Evolutionary conservation across 805 yeast genomes (phyloP), one percentile per base, ranked within the genome.

Genomic region (Yamadazyma phyllophila): DNA sequence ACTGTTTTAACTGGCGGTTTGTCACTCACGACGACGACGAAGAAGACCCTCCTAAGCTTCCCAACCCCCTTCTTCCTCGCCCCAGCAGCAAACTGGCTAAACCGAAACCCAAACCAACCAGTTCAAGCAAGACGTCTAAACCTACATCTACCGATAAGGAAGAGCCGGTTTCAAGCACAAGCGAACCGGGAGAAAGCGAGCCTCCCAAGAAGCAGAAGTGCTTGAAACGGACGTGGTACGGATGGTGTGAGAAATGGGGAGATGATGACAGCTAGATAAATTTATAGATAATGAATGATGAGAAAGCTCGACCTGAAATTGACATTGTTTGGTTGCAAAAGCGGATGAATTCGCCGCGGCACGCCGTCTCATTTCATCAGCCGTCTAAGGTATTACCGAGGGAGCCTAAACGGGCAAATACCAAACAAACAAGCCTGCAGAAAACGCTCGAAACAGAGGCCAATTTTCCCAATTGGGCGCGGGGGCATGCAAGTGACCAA

Each of bases 1-100:
- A 91, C 58, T 91, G 98, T 62, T 86, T 78, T 64, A 86, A 87
- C 58, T 91, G 98, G 98, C 76, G 82, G 41, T 90, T 78, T 61
- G 79, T 85, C 3, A 73, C 76, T 16, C 80, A 73, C 45, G 73
- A 73, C 43, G 73, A 71, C 44, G 52, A 55, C 26, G 71, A 65
- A 47, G 63, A 56, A 13, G 73, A 69, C 44, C 69, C 62, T 55
- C 73, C 74, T 14, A 36, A 41, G 26, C 50, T 68, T 41, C 74
- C 74, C 14, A 64, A 68, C 44, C 74, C 76, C 1, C 61, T 70
- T 40, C 44, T 48, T 44, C 69, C 70, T 20, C 50, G 39, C 37
- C n/a, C 7, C 12, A 41, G 42, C 7, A 16, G 36, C 13, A 32
- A 29, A 29, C 24, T 20, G 24, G 3, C 24, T 4, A 10, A 7